Conservation (phyloP, 73 alveolate genomes). For the Strombidium stylifer region DNA sequence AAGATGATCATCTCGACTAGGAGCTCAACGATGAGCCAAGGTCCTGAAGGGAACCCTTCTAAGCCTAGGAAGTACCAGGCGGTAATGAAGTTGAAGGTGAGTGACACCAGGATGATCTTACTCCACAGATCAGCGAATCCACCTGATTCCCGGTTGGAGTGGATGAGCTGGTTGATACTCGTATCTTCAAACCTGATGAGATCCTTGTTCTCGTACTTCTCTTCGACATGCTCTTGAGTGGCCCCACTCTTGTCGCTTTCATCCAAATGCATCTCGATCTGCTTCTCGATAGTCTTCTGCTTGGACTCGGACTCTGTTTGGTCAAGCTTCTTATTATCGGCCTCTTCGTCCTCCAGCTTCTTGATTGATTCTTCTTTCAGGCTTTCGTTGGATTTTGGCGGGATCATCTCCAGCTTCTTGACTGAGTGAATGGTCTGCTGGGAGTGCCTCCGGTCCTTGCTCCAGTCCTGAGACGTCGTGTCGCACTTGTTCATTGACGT, state of each 20-base stretch:
- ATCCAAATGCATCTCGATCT: not conserved
- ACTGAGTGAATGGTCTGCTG: too few species aligned
- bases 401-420: too few species aligned
- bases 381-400: too few species aligned
- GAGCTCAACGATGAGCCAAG: slow-evolving; percentile 54
- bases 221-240: not conserved
- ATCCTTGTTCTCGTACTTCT: not conserved
- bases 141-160: not conserved
- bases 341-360: too few species aligned
- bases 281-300: too few species aligned
- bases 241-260: not conserved
- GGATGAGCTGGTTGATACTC: not conserved
- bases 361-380: too few species aligned
- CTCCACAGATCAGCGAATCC: slow-evolving; percentile 44
- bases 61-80: slow-evolving; percentile 58
- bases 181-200: not conserved
- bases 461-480: too few species aligned
- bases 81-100: slow-evolving; percentile 52
- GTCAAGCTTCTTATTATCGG: too few species aligned
- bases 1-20: slow-evolving; percentile 35
- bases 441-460: too few species aligned
- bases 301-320: too few species aligned
- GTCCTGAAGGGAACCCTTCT: slow-evolving; percentile 53
- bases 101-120: not conserved
- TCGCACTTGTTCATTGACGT: too few species aligned